phyloP scores from a whole-genome alignment of 192 early-diverging fungal species.

The Coemansia brasiliensis region DNA sequence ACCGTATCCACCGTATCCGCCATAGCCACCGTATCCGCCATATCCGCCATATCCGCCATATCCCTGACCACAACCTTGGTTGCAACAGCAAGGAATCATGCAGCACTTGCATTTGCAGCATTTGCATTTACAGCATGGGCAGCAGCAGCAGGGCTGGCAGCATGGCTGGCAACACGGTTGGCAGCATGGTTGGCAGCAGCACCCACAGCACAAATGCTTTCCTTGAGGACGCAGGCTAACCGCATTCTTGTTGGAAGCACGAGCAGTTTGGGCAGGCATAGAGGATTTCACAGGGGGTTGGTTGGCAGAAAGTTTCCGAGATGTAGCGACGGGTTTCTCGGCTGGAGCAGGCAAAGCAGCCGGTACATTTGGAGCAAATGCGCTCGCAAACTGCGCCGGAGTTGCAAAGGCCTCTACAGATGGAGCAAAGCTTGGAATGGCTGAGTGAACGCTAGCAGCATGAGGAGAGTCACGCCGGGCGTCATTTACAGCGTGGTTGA shows the following conservation, averaged over 20 bases:
- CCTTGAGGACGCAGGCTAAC: conserved; percentile 20
- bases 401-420: conserved; percentile 7
- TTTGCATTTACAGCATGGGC: conserved; percentile 34
- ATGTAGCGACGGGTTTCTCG: neutral
- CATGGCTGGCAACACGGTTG: conserved; percentile 43
- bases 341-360: neutral
- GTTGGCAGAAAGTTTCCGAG: neutral
- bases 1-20: conserved; percentile 18
- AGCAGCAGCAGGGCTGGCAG: conserved; percentile 38
- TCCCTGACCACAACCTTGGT: conserved; percentile 26
- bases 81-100: conserved; percentile 34
- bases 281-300: neutral
- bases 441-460: neutral
- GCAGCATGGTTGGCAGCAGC: conserved; percentile 41
- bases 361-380: conserved; percentile 8
- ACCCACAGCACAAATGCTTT: conserved; percentile 44
- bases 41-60: conserved; percentile 12
- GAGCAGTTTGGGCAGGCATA: conserved; percentile 3
- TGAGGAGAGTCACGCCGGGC: neutral
- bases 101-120: conserved; percentile 52
- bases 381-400: conserved; percentile 10
- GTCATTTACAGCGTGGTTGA: conserved; percentile 3
- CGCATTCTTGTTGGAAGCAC: neutral
- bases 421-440: conserved; percentile 6
- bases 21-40: neutral